Base-by-base conservation (phyloP, 148 eudicot species). In the Heliosperma pusillum region DNA sequence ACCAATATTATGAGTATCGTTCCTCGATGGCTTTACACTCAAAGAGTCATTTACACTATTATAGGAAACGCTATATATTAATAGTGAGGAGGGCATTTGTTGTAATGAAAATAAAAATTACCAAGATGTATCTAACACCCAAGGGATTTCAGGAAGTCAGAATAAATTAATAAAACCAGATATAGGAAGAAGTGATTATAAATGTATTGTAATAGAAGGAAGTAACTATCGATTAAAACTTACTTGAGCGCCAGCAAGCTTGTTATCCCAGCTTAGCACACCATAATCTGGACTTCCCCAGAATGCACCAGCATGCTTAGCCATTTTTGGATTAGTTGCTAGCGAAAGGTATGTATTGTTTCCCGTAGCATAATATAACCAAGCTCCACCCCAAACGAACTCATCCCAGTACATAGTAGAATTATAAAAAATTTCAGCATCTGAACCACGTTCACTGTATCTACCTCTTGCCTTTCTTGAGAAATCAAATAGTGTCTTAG, bases 191-290 rank as follows among this genome's bases (percentile, higher is more conserved):
- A 13, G 12, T 7, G 13, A 47, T 13, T 47, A 13, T 11, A 47
- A 47, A 13, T 47, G 50, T 3, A 29, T 29, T 29, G 30, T 8
- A 45, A 50, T 16, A 50, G 55, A 50, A 16, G 19, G 55, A 50
- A 50, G 55, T 50, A 50, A 16, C 55, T 13, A 16, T 9, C 55
- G 10, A 13, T 50, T 50, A 50, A 50, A 73, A 85, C 91, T 89
- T 84, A 93, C 98, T 89, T 93, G 98, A 68, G 92, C 92, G 70
- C 93, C 98, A 44, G 92, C 78, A 62, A 93, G 96, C 88, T 93
- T 93, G 82, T 89, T 93, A 74, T 93, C 96, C 98, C 98, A 93
- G 80, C 93, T 93, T 4, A 93, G 36, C 7, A 93, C 98, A 70
- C 98, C 96, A 78, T 89, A 90, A 81, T 84, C 87, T 0, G 90